phyloP scores from a whole-genome alignment of 2,329 filamentous ascomycete genomes.

The Fusarium sp. region DNA sequence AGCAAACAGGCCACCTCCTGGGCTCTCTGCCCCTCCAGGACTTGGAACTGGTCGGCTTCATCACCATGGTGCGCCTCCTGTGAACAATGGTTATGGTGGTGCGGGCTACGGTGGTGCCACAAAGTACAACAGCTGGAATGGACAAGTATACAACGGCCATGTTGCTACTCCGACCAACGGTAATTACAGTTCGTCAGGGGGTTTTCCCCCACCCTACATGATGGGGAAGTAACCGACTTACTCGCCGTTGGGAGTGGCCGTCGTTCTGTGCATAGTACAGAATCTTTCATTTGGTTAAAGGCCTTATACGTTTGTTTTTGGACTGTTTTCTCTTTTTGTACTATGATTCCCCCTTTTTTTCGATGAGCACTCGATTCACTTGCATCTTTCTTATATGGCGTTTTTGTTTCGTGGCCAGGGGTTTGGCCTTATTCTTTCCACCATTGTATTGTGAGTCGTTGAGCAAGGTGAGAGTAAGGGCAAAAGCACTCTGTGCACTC shows the following conservation, averaged over 20 bases:
- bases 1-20: constrained; percentile 83
- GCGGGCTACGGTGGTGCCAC: constrained; percentile 36
- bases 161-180: constrained; percentile 29
- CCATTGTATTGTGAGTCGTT: constrained; percentile 14
- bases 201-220: constrained; percentile 38
- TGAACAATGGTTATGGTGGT: constrained; percentile 35
- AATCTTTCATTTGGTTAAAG: background rate
- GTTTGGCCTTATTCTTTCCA: constrained; percentile 5
- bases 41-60: constrained; percentile 58
- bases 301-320: background rate
- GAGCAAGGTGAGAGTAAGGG: constrained; percentile 23
- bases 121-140: constrained; percentile 46
- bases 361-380: constrained; percentile 8
- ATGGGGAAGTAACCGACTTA: constrained; percentile 4
- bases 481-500: background rate
- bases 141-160: constrained; percentile 36
- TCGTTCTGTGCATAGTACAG: background rate
- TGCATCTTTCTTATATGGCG: constrained; percentile 28
- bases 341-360: constrained; percentile 39
- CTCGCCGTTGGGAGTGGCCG: background rate
- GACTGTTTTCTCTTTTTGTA: background rate
- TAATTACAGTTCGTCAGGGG: constrained; percentile 39
- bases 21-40: constrained; percentile 81
- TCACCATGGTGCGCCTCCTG: constrained; percentile 43
- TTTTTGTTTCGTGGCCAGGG: constrained; percentile 23